Evolutionary conservation across 2,329 filamentous ascomycete species (phyloP), one percentile per base, ranked within the genome.

Genomic region (Coleophoma crateriformis): DNA sequence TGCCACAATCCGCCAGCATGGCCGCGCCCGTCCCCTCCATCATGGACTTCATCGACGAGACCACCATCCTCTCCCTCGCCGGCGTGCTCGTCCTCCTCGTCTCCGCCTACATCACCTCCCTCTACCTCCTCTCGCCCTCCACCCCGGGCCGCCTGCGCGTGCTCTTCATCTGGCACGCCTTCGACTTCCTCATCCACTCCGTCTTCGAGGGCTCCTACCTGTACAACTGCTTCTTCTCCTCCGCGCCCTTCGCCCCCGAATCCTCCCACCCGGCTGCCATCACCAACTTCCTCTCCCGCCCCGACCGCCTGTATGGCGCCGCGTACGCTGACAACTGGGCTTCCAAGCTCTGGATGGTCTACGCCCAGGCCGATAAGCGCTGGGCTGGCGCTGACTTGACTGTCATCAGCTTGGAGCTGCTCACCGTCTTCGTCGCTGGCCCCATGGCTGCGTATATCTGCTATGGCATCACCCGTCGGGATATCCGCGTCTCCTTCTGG

Each of bases 121-220:
- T 70, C 32, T 59, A 55, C 45, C 68, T 67, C 73, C 47, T 78
- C 10, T 38, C 44, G 0, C n/a, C 45, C 7, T 27, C 37, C 10
- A 59, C 57, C 2, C 53, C 78, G 1, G 65, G 71, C 35, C 79
- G 82, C 46, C 76, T 77, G 49, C 89, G 90, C 54, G 72, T 88
- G 64, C 83, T 96, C 56, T 96, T 96, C 77, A 80, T 95, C 70
- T 96, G 92, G 92, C 91, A 96, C 72, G 79, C 88, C 35, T 95
- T 95, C 71, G 91, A 96, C 68, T 89, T 89, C 33, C 78, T 96
- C 40, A 92, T 91, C 62, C 94, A 99, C 73, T 82, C 95, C 69
- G 75, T 90, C 66, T 87, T 97, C 66, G 92, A 97, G 72, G 91
- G 90, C 48, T 86, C 83, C 62, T 97, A 90, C 69, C 82, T 96